A percentile compares a stretch with the other conserved stretches of the same genome.
phyloP scores from a whole-genome alignment of 2,329 filamentous ascomycete genomes.

The Mycogone perniciosa region DNA sequence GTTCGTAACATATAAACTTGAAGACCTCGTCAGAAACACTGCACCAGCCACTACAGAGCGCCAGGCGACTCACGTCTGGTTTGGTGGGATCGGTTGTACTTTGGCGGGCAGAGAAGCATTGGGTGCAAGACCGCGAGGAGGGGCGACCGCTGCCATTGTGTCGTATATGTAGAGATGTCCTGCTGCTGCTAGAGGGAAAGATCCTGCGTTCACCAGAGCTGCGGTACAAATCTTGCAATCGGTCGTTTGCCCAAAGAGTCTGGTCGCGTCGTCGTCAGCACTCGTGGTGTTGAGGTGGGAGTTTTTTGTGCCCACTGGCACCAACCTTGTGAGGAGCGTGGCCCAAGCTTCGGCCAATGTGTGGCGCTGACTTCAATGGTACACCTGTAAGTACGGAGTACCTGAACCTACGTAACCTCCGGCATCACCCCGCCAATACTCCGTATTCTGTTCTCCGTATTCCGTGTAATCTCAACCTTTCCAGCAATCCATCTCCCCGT shows the following conservation, averaged over 20 bases:
- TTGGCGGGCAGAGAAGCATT: conserved; percentile 41
- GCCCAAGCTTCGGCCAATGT: conserved; percentile 21
- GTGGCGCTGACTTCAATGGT: background rate
- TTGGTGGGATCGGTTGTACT: conserved; percentile 56
- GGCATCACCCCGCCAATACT: conserved; percentile 15
- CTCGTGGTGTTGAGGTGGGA: conserved; percentile 17
- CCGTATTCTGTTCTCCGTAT: background rate
- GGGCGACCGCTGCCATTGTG: conserved; percentile 32
- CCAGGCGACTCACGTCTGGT: conserved; percentile 60
- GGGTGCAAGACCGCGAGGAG: conserved; percentile 34
- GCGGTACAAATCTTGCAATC: background rate
- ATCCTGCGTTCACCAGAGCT: background rate
- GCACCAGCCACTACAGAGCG: conserved; percentile 4
- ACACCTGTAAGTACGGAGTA: background rate
- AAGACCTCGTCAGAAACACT: conserved; percentile 6
- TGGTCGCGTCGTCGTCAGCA: background rate
- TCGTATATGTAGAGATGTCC: background rate
- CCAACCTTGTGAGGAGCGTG: conserved; percentile 13
- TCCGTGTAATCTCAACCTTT: conserved; percentile 1
- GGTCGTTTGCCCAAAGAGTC: background rate
- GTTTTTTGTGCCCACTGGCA: conserved; percentile 20
- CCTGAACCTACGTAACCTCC: conserved; percentile 10
- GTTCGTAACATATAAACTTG: conserved; percentile 81
- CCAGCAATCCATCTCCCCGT: conserved; percentile 15
- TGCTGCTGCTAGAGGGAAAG: background rate